phyloP scores from a whole-genome alignment of 1,284 basidiomycete genomes.

The Tilletia setariae region DNA sequence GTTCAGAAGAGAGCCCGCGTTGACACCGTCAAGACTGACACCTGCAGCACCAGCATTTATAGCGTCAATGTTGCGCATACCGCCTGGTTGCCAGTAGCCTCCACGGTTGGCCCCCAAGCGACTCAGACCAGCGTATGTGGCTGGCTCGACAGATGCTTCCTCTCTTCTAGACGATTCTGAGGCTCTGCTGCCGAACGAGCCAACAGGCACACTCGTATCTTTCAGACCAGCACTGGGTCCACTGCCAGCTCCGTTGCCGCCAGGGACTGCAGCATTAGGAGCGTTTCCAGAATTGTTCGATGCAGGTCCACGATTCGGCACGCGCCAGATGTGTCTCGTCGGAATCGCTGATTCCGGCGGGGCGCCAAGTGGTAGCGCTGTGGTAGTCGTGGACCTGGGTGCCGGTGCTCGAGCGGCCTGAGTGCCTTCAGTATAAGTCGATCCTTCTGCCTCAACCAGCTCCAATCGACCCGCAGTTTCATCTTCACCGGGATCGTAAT shows the following conservation, averaged over 20 bases:
- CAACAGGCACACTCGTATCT: neutral
- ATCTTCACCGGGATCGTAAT: conserved; percentile 11
- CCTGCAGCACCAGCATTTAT: neutral
- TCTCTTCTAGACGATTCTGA: neutral
- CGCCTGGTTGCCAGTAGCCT: neutral
- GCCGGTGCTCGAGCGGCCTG: too few species aligned
- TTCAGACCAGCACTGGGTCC: neutral
- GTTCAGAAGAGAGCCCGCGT: neutral
- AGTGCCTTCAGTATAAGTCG: neutral
- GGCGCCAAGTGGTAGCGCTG: too few species aligned
- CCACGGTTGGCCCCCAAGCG: neutral
- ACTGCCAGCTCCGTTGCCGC: neutral
- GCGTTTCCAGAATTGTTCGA: too few species aligned
- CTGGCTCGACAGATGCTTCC: neutral
- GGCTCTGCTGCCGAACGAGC: neutral
- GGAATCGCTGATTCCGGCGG: too few species aligned
- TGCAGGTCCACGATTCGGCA: too few species aligned
- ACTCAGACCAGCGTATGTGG: neutral
- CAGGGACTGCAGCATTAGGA: too few species aligned
- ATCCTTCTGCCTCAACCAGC: neutral
- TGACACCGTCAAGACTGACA: neutral
- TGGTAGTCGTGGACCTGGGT: too few species aligned
- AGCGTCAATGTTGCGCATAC: neutral
- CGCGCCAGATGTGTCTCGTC: too few species aligned
- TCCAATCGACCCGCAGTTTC: conserved; percentile 4